Conservation (phyloP, 139 green algal species). For the Chlorella sp. region DNA sequence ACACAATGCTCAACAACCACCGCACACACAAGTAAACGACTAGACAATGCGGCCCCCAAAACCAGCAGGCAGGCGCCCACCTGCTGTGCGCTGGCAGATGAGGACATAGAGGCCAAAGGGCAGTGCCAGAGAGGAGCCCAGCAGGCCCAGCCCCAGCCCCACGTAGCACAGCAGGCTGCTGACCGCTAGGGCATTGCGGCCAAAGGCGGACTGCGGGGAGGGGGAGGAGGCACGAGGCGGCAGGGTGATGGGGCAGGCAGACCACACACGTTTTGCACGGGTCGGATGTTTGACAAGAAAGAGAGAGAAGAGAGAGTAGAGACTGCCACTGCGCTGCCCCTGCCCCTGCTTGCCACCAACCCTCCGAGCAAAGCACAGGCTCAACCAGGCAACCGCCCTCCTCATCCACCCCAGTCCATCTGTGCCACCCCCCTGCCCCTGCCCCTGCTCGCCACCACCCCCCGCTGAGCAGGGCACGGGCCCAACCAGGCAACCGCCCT, state of each 20-base stretch:
- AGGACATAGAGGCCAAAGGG: conserved; percentile 91
- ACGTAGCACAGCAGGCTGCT: conserved; percentile 86
- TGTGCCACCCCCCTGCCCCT: too few species aligned
- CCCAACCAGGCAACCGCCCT: not conserved
- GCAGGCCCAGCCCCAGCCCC: conserved; percentile 79
- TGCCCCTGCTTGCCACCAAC: too few species aligned
- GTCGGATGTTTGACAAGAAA: too few species aligned
- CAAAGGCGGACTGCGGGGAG: conserved; percentile 59
- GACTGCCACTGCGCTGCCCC: too few species aligned
- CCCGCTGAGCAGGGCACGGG: not conserved
- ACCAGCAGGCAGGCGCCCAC: not conserved
- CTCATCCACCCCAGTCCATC: too few species aligned
- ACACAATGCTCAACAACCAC: too few species aligned
- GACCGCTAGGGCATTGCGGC: conserved; percentile 67
- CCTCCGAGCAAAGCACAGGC: not conserved
- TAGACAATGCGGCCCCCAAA: too few species aligned
- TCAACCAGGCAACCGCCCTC: not conserved
- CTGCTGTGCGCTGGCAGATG: conserved; percentile 78
- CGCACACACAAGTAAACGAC: too few species aligned
- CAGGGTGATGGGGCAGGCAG: not conserved
- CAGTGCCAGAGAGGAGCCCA: conserved; percentile 78
- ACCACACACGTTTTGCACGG: too few species aligned
- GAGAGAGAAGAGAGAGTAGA: too few species aligned
- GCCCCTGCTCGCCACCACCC: not conserved
- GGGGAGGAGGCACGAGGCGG: not conserved